Percentiles rank a stretch among this genome's conserved stretches.
phyloP scores from a whole-genome alignment of 1,284 basidiomycete species.

The Ustilago hordei region DNA sequence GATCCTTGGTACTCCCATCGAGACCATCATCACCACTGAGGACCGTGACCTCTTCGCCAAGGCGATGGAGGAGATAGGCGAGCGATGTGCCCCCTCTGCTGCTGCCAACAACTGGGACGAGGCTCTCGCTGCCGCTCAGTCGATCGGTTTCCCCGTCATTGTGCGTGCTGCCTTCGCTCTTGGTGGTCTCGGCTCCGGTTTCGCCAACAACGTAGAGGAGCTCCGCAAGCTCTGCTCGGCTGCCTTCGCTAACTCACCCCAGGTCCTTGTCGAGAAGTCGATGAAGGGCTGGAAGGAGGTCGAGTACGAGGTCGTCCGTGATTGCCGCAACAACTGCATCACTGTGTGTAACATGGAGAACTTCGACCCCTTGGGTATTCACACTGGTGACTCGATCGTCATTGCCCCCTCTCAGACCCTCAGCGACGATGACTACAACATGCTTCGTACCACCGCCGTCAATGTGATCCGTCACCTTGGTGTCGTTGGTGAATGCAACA shows the following conservation, averaged over 20 bases:
- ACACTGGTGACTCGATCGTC: conserved; percentile 99
- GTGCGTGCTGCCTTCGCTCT: conserved; percentile 96
- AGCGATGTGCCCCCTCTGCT: conserved; percentile 90
- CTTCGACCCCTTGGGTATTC: conserved; percentile 97
- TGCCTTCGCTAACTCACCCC: conserved; percentile 95
- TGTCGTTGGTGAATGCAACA: conserved; percentile 98
- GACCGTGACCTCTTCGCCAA: conserved; percentile 93
- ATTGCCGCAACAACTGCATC: conserved; percentile 97
- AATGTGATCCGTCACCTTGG: conserved; percentile 98
- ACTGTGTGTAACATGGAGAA: conserved; percentile 99
- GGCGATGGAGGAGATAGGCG: conserved; percentile 96
- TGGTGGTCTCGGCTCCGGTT: conserved; percentile 93
- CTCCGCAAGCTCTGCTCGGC: conserved; percentile 80
- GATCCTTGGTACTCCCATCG: conserved; percentile 95
- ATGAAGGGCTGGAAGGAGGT: conserved; percentile 99
- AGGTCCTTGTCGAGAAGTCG: conserved; percentile 96
- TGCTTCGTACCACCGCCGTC: conserved; percentile 97
- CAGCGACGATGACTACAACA: conserved; percentile 89
- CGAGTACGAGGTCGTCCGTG: conserved; percentile 98
- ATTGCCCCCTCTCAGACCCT: conserved; percentile 97
- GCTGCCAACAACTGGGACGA: conserved; percentile 80
- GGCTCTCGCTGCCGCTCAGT: conserved; percentile 82
- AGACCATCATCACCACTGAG: conserved; percentile 97
- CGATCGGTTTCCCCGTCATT: conserved; percentile 96
- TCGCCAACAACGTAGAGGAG: conserved; percentile 89